Conservation (phyloP, 2,329 filamentous ascomycete species). For the Chrysosporium queenslandicum region DNA sequence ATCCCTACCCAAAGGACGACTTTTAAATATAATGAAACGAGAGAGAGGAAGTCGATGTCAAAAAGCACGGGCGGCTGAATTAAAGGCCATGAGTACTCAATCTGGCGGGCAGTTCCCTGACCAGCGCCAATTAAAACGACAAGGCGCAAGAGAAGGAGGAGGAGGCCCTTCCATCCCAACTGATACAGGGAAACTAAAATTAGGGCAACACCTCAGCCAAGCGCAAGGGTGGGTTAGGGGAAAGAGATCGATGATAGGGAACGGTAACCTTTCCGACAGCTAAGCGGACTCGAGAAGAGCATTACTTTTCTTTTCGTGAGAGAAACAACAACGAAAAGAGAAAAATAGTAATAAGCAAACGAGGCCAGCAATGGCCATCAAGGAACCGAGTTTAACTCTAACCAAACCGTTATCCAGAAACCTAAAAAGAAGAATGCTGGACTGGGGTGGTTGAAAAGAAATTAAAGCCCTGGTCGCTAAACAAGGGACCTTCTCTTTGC, state of each 20-base stretch:
- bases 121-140: not conserved
- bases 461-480: not conserved
- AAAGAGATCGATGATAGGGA: not conserved
- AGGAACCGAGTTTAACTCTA: not conserved
- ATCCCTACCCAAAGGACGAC: not conserved
- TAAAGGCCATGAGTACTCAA: not conserved
- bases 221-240: not conserved
- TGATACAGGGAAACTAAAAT: conserved; percentile 1
- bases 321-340: not conserved
- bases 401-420: conserved; percentile 3
- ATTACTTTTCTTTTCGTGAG: not conserved
- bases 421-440: not conserved
- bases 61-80: not conserved
- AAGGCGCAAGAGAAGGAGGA: not conserved
- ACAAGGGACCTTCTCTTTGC: not conserved
- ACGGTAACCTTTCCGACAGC: conserved; percentile 3
- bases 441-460: not conserved
- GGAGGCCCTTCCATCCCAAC: conserved; percentile 1
- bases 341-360: not conserved
- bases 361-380: conserved; percentile 9
- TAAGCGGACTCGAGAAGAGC: not conserved
- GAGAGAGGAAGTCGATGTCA: not conserved
- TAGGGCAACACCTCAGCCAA: not conserved
- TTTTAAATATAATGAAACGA: not conserved
- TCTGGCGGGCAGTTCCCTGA: conserved; percentile 1